Conservation (phyloP, 1,139 yeast species). For the Taphrina sp. region DNA sequence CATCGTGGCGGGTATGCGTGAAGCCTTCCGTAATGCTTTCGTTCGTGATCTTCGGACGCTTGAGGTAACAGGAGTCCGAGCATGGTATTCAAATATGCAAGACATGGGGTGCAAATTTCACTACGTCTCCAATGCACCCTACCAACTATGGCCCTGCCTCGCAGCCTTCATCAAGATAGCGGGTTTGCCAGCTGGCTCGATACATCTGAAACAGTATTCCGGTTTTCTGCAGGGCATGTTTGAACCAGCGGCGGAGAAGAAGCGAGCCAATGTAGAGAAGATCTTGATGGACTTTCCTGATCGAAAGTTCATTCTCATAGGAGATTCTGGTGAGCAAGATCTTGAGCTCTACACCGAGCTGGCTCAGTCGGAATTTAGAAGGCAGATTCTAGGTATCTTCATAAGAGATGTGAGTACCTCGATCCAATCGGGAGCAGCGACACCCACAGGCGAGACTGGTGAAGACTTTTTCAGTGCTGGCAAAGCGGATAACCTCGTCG, state of each 20-base stretch:
- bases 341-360: slow-evolving; percentile 82
- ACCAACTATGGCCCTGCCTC: slow-evolving; percentile 74
- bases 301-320: slow-evolving; percentile 75
- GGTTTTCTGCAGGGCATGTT: slow-evolving; percentile 77
- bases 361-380: slow-evolving; percentile 57
- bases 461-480: slow-evolving; percentile 28
- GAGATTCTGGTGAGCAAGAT: slow-evolving; percentile 96
- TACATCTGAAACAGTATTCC: slow-evolving; percentile 79
- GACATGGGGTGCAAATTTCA: slow-evolving; percentile 60
- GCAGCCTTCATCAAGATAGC: slow-evolving; percentile 56
- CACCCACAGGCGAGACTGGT: slow-evolving; percentile 27
- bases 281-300: slow-evolving; percentile 73
- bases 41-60: slow-evolving; percentile 63
- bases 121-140: slow-evolving; percentile 93
- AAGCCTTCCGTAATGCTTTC: slow-evolving; percentile 72
- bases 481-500: slow-evolving; percentile 17
- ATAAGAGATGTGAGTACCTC: slow-evolving; percentile 66
- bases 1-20: slow-evolving; percentile 80
- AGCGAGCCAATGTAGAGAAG: slow-evolving; percentile 60
- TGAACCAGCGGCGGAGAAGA: slow-evolving; percentile 83
- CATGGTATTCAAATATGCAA: slow-evolving; percentile 59
- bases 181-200: slow-evolving; percentile 71
- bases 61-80: slow-evolving; percentile 68
- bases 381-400: slow-evolving; percentile 67
- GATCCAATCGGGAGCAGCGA: slow-evolving; percentile 4